A percentile compares a stretch with the other conserved stretches of the same genome.
These are phyloP conservation scores for Arachnomyces sp. DNA, from an alignment of 2,329 filamentous ascomycete genomes.

Conservation along the genomic window DNA sequence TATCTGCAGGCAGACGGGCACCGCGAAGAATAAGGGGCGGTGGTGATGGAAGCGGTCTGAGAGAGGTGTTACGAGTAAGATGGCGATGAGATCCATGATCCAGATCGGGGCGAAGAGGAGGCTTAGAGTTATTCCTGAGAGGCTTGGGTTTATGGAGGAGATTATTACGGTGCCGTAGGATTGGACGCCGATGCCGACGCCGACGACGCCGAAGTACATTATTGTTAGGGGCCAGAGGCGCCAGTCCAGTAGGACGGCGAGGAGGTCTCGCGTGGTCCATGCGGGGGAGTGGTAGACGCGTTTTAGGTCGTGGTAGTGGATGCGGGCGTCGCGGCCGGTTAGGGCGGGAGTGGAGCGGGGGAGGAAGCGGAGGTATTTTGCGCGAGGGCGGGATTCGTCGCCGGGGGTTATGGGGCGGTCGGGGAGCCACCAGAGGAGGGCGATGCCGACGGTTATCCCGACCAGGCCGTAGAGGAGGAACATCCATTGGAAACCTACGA, in stretches of 20 bases:
- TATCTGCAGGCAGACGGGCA: slow-evolving; percentile 70
- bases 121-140: slow-evolving; percentile 69
- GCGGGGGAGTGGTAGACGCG: slow-evolving; percentile 68
- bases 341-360: slow-evolving; percentile 65
- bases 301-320: slow-evolving; percentile 77
- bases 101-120: slow-evolving; percentile 85
- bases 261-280: slow-evolving; percentile 67
- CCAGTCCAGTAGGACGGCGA: slow-evolving; percentile 71
- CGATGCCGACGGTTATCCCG: slow-evolving; percentile 62
- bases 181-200: slow-evolving; percentile 84
- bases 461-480: slow-evolving; percentile 79
- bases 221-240: slow-evolving; percentile 75
- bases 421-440: slow-evolving; percentile 82
- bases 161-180: slow-evolving; percentile 86
- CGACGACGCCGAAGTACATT: slow-evolving; percentile 94
- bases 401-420: slow-evolving; percentile 69
- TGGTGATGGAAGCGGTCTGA: slow-evolving; percentile 79
- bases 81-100: slow-evolving; percentile 86
- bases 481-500: slow-evolving; percentile 66
- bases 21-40: slow-evolving; percentile 73
- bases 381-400: slow-evolving; percentile 10
- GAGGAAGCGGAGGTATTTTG: slow-evolving; percentile 37
- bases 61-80: slow-evolving; percentile 74
- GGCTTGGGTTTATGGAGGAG: slow-evolving; percentile 62
- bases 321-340: slow-evolving; percentile 64